Percentiles rank a stretch among this genome's conserved stretches.
Evolutionary conservation across 108 stramenopile species (phyloP).

Genomic region (Schizochytrium sp.): DNA sequence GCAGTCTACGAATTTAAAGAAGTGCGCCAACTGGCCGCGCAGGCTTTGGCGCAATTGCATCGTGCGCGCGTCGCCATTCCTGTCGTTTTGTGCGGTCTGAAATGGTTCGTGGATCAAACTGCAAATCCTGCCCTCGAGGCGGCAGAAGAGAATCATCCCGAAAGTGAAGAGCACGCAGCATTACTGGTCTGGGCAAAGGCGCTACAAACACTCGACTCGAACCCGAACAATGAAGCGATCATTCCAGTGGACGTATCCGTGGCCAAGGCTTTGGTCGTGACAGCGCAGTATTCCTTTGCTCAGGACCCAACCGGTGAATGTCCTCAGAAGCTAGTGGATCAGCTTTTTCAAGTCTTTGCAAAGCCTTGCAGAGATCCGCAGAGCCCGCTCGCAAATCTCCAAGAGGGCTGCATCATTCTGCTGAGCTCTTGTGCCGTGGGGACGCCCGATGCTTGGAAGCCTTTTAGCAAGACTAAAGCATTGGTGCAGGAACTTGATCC

Average conservation of each 20-base stretch:
- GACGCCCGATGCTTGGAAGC: not conserved
- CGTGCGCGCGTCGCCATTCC: not conserved
- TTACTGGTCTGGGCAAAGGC: not conserved
- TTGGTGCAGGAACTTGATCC: not conserved
- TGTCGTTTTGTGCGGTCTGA: not conserved
- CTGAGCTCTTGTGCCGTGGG: not conserved
- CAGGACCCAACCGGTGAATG: not conserved
- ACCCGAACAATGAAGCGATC: not conserved
- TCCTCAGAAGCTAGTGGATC: not conserved
- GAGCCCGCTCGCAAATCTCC: not conserved
- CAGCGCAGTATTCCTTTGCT: not conserved
- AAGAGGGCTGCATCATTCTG: not conserved
- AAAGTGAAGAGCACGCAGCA: not conserved
- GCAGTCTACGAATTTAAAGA: not conserved
- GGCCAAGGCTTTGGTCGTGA: not conserved
- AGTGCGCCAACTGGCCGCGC: not conserved
- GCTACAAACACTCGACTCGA: not conserved
- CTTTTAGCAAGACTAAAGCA: not conserved
- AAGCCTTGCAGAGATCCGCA: not conserved
- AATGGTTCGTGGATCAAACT: not conserved
- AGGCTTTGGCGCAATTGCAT: not conserved
- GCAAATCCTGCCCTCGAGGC: not conserved
- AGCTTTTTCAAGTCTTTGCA: not conserved
- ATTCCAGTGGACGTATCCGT: not conserved
- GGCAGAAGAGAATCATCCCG: not conserved